Evolutionary conservation across 345 rosid genomes (phyloP).

Genomic region (Gossypium mustelinum): DNA sequence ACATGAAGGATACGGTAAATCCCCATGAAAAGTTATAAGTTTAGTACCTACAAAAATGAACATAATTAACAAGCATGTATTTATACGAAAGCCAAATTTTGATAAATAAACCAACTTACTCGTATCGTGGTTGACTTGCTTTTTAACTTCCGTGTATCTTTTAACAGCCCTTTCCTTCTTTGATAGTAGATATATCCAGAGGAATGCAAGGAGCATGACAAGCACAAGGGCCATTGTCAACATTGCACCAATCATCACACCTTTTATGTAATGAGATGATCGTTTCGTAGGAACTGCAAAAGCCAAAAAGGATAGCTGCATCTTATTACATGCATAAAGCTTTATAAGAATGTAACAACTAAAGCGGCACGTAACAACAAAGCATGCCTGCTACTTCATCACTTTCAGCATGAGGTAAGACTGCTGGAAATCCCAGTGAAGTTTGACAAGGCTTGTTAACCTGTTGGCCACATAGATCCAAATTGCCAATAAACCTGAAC

Average conservation of each 20-base stretch:
- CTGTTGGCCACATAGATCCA: slow-evolving; percentile 89
- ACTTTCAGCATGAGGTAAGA: slow-evolving; percentile 85
- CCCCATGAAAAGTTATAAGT: slow-evolving; percentile 94
- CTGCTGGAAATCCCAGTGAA: slow-evolving; percentile 94
- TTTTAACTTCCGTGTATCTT: slow-evolving; percentile 84
- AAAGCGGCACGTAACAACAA: neutral
- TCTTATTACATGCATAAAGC: slow-evolving; percentile 2
- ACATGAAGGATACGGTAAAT: slow-evolving; percentile 80
- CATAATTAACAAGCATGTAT: too few species aligned
- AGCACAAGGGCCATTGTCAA: slow-evolving; percentile 60
- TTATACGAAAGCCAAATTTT: neutral
- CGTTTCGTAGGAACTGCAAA: slow-evolving; percentile 58
- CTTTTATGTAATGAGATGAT: slow-evolving; percentile 87
- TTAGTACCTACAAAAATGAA: slow-evolving; percentile 45
- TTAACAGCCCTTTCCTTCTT: slow-evolving; percentile 87
- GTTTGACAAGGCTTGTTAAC: slow-evolving; percentile 87
- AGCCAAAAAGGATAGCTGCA: neutral
- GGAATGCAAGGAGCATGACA: slow-evolving; percentile 46
- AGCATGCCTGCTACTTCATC: slow-evolving; percentile 71
- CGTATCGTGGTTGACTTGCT: slow-evolving; percentile 65
- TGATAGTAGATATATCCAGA: slow-evolving; percentile 72
- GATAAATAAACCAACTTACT: slow-evolving; percentile 25
- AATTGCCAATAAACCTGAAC: slow-evolving; percentile 69
- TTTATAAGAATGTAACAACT: slow-evolving; percentile 10
- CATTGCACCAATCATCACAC: slow-evolving; percentile 76